phyloP scores from a whole-genome alignment of 1,139 yeast species.

The Yamadazyma dushanensis region DNA sequence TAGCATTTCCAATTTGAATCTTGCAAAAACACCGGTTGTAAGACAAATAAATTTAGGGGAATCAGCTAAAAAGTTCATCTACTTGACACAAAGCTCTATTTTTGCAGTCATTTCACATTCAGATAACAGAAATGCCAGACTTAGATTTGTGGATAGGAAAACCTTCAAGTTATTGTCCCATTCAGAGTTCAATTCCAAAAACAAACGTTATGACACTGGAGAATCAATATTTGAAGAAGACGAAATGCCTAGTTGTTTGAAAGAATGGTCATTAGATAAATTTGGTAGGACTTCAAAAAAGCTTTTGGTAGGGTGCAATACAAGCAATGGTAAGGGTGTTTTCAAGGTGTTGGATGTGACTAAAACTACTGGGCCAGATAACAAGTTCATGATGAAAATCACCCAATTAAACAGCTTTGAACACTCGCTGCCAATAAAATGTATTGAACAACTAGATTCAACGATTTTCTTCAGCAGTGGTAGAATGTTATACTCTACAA shows the following conservation, averaged over 20 bases:
- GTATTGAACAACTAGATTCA: constrained; percentile 38
- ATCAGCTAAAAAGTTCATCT: constrained; percentile 36
- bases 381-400: constrained; percentile 21
- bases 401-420: constrained; percentile 40
- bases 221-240: constrained; percentile 25
- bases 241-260: constrained; percentile 38
- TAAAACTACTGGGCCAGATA: constrained; percentile 18
- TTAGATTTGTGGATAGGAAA: constrained; percentile 38
- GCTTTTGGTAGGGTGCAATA: constrained; percentile 41
- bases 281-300: constrained; percentile 38
- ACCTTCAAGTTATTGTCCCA: constrained; percentile 22
- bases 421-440: constrained; percentile 33
- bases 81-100: constrained; percentile 29
- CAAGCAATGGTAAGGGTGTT: constrained; percentile 25
- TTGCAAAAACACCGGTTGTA: constrained; percentile 27
- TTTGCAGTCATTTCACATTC: constrained; percentile 44
- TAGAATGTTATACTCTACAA: constrained; percentile 31
- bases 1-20: constrained; percentile 31
- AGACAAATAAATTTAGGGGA: constrained; percentile 38
- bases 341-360: constrained; percentile 46
- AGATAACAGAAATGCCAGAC: constrained; percentile 22
- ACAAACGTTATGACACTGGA: constrained; percentile 16
- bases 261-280: constrained; percentile 27
- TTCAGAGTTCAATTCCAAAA: constrained; percentile 22
- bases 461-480: constrained; percentile 38